Evolutionary conservation across 2,329 filamentous ascomycete genomes (phyloP), one percentile per base, ranked within the genome.

Genomic region (Incumbomyces delicatus): DNA sequence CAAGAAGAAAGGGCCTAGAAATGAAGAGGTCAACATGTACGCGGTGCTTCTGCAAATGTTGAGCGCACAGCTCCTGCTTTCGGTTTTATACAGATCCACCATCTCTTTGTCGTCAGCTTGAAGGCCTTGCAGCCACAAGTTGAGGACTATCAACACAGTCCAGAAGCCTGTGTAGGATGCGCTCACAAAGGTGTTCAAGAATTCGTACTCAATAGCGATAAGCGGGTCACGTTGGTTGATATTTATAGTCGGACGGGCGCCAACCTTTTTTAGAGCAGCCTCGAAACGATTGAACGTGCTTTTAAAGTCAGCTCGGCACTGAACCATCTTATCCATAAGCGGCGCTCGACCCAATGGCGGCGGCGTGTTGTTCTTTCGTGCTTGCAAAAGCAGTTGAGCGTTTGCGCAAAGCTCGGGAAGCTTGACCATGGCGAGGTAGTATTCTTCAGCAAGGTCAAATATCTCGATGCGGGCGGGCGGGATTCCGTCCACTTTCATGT

Each of bases 1-100:
- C 41, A 53, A 43, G 46, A 53, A 56, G 39, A 57, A 58, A 2
- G 56, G 56, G 12, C 56, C 56, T 2, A 54, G 49, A 36, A 58
- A 58, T 3, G 53, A 57, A 3, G 54, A 58, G 11, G 46, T 56
- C 40, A 57, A 34, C 56, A 58, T 58, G 47, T 41, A 56, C 3
- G 47, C 38, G 6, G 46, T 44, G 17, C 41, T 51, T 16, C 53
- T 48, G 44, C 56, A 58, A 12, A 56, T 49, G 17, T 57, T 53
- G 16, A 50, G 46, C 31, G 47, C 48, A 13, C 50, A 47, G n/a
- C 56, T 53, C 11, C 38, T 46, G 34, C 54, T 56, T 35, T 57
- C 55, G 44, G 51, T 53, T 13, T 47, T 14, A 18, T 56, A 53
- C 2, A 55, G 41, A 1, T 34, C 43, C 4, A 41, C 41, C 35